Base-by-base conservation (phyloP, 2,329 filamentous ascomycete species). In the Ciborinia camelliae region DNA sequence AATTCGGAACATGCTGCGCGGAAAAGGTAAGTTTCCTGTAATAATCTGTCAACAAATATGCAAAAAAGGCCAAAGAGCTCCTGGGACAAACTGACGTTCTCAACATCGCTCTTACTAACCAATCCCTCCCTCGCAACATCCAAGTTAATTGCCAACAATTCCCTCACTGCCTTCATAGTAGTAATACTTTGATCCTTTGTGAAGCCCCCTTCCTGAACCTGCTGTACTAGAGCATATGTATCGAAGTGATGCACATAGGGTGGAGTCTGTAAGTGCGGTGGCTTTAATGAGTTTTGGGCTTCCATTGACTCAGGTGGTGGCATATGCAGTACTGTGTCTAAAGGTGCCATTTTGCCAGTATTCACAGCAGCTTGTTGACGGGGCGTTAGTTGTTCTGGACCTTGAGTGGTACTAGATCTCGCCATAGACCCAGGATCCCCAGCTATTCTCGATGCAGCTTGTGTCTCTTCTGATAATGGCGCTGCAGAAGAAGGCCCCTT, bases 161-260 rank as follows among this genome's bases (percentile, higher is more conserved):
- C 82, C 28, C 94, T 87, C 64, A 98, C 87, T 7, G 90, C 92
- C 80, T 98, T 98, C 95, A 99, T 99, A 60, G 92, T 82, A 7
- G 88, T 91, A 59, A 92, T 86, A 32, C 92, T 87, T 77, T 97
- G 94, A 0, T 82, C 82, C 52, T 85, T 81, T 1, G 84, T 86
- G 77, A 92, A 97, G 0, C 89, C 90, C 15, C 87, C 87, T 0
- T 79, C 79, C 23, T 87, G 83, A 20, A 99, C 86, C 71, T 91
- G 86, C 73, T 90, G 89, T 20, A 98, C 95, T 6, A 98, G 84
- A 18, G 87, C 88, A 77, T 95, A 99, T 30, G 89, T 97, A 78
- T 99, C 94, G 77, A 99, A 99, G 78, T 98, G 92, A 79, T 99
- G 95, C 41, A 97, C 87, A 74, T 97, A 96, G 1, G 88, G 90